Conservation (phyloP, 2,329 filamentous ascomycete genomes). For the Cadophora gregata region DNA sequence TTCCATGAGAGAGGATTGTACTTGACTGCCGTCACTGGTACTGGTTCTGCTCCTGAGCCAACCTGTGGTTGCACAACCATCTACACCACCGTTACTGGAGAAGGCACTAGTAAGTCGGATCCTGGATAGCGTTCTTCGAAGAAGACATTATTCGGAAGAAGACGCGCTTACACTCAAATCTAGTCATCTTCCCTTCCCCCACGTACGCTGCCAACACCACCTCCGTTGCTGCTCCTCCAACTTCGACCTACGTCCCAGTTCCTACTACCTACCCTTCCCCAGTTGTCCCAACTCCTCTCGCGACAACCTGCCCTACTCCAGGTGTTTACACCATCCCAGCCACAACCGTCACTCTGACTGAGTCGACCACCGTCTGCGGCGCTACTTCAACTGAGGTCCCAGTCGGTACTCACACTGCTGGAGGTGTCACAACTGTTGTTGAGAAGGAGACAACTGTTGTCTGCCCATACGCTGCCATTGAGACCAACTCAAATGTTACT, state of each 20-base stretch:
- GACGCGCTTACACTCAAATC: slow-evolving; percentile 14
- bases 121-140: background rate
- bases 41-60: slow-evolving; percentile 45
- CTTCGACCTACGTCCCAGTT: slow-evolving; percentile 40
- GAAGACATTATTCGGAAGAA: background rate
- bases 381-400: slow-evolving; percentile 66
- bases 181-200: slow-evolving; percentile 39
- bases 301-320: slow-evolving; percentile 64
- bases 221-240: slow-evolving; percentile 12
- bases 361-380: slow-evolving; percentile 71
- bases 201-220: slow-evolving; percentile 31
- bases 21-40: slow-evolving; percentile 27
- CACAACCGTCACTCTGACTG: slow-evolving; percentile 70
- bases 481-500: slow-evolving; percentile 62
- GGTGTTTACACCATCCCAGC: slow-evolving; percentile 79
- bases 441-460: slow-evolving; percentile 68
- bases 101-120: slow-evolving; percentile 64
- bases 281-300: slow-evolving; percentile 53
- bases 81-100: slow-evolving; percentile 73
- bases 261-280: slow-evolving; percentile 40
- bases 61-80: slow-evolving; percentile 76
- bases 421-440: slow-evolving; percentile 76
- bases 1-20: slow-evolving; percentile 57
- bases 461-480: slow-evolving; percentile 72
- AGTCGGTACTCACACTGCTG: slow-evolving; percentile 70